phyloP scores from a whole-genome alignment of 208 protist genomes.

The Leishmania guyanensis region DNA sequence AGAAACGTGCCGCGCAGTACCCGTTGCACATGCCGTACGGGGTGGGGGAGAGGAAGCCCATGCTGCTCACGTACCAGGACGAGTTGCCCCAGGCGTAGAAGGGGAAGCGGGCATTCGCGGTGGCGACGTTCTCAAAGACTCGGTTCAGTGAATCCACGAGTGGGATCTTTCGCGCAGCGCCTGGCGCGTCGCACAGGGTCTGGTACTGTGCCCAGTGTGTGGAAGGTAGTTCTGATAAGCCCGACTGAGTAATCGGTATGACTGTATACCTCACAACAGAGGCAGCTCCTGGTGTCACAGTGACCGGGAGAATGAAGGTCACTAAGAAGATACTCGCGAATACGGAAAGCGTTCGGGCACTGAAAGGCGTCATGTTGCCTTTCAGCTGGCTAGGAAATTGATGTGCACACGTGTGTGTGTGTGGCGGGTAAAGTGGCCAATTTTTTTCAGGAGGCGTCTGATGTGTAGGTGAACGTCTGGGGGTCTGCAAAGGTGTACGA shows the following conservation, averaged over 20 bases:
- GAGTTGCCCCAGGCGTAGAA: conserved; percentile 38
- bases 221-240: background rate
- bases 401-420: background rate
- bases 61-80: conserved; percentile 28
- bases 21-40: conserved; percentile 37
- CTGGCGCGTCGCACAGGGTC: background rate
- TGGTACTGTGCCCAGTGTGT: conserved; percentile 17
- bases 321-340: background rate
- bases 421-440: background rate
- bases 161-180: background rate
- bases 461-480: too few relatives aligned
- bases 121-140: background rate
- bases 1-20: conserved; percentile 26
- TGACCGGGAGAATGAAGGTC: background rate
- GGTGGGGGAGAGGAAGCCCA: conserved; percentile 42
- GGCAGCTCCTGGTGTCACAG: background rate
- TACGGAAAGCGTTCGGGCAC: too few relatives aligned
- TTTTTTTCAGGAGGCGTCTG: too few relatives aligned
- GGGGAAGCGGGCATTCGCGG: conserved; percentile 2
- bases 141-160: background rate
- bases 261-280: conserved; percentile 10
- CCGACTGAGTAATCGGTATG: background rate
- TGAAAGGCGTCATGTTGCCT: background rate
- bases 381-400: background rate
- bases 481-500: too few relatives aligned